Evolutionary conservation across 1,284 basidiomycete genomes (phyloP), one percentile per base, ranked within the genome.

Genomic region (Fomes fomentarius): DNA sequence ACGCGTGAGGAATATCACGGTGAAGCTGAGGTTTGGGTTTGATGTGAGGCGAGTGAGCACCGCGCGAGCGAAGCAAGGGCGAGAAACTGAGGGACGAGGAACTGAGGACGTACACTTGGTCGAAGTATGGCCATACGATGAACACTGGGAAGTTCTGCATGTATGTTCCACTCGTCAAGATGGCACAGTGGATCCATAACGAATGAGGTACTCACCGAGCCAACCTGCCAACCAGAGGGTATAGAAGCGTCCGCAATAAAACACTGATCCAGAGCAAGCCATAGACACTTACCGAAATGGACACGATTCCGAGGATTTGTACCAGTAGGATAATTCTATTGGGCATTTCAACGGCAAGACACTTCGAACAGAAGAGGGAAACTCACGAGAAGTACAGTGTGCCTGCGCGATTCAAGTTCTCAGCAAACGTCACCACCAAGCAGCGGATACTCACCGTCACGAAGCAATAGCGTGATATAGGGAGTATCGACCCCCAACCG

Each of bases 371-470:
- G 15, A n/a, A n/a, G n/a, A 12, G 21, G 31, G 15, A 21, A 3
- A 51, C 58, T 50, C 40, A 61, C 55, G 55, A 22, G 51, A 65
- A 66, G 35, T 65, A 63, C 4, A 64, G 14, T 1, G 61, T 65
- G 2, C 65, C 65, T 66, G 26, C n/a, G 17, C n/a, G n/a, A n/a
- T n/a, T n/a, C n/a, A n/a, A n/a, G n/a, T n/a, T n/a, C n/a, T n/a
- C n/a, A n/a, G n/a, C n/a, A n/a, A n/a, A n/a, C n/a, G n/a, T n/a
- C n/a, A n/a, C n/a, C 14, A 12, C 8, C 4, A 35, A 38, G 1
- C 28, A 30, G 28, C 7, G 7, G 28, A 15, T 15, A 39, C 60
- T 43, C 40, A 67, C 65, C 65, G 39, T 67, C 65, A 2, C 65
- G 56, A 1, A 64, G 55, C 17, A 67, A 49, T 6, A 67, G 40